Evolutionary conservation across 164 flowering plant species (phyloP), one percentile per base, ranked within the genome.

Genomic region (Cinnamomum micranthum): DNA sequence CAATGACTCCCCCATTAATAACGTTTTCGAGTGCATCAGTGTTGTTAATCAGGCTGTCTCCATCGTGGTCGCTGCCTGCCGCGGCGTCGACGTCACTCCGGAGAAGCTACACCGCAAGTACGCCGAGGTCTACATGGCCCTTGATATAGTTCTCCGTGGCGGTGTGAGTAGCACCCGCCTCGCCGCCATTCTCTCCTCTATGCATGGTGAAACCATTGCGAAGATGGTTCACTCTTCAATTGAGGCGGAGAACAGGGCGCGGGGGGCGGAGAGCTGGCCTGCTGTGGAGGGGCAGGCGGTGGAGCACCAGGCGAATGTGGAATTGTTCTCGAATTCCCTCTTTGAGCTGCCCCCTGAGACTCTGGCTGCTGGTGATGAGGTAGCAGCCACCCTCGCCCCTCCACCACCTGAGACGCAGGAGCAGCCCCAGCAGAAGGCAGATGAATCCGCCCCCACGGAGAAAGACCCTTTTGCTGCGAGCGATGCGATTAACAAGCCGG

Each of bases 391-490:
- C 1, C 73, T 87, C 41, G 91, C 79, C 15, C 60, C 88, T 64
- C 33, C 70, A 11, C 76, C 69, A 22, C 80, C 71, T 66, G 31
- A 52, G 11, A 69, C n/a, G 3, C 84, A 74, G 72, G 81, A 77
- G 75, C 88, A 80, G 20, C 79, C 78, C 78, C 75, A 78, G 66
- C 69, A 74, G 59, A 83, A 87, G 55, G 55, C 33, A 0, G 92
- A 90, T 75, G 94, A 91, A 35, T 76, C 79, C 11, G 62, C 22
- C 15, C 13, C 27, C 2, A 85, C 14, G 0, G 90, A 85, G 77
- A 87, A 92, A 65, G 99, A 95, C 72, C 99, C 99, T 0, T 95
- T 95, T 84, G 98, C 99, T 0, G 98, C 99, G 0, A 95, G 99
- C 76, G 98, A 95, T 68, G 81, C 82, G n/a, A 63, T 92, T 50